Base-by-base conservation (phyloP, 78 protist species). In the Emiliania huxleyi region DNA sequence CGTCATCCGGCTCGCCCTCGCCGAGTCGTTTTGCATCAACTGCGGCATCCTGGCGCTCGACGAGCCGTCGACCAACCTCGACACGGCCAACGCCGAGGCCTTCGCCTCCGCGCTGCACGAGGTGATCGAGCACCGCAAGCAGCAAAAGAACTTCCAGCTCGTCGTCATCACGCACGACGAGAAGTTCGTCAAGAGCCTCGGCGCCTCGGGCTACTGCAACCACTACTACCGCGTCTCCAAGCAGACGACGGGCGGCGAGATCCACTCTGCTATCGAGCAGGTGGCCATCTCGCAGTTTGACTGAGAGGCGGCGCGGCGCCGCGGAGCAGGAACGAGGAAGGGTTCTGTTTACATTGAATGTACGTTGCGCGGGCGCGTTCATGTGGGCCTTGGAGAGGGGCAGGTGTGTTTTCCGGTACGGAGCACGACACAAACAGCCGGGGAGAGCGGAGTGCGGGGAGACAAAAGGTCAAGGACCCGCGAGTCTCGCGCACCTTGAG, bases 1-100 rank as follows among this genome's bases (percentile, higher is more conserved):
- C 23, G 90, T 99, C 29, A 98, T 99, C 37, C 95, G 99, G 33
- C 55, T 99, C 88, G 99, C 99, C 6, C 95, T 99, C 46, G 98
- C 99, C 0, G 99, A 98, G 79, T 91, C 99, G 19, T 99, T 99
- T 96, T 97, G 99, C 85, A 21, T 95, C 38, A 95, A 98, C 48
- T 99, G 99, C 93, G 99, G 99, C 49, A 93, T 99, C 26, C 95
- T 99, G 6, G 99, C 99, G 19, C 96, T 99, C 45, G 99, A 99
- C 73, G 99, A 99, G 96, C 99, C 99, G 25, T 98, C 99, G 26
- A 97, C 99, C 0, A 97, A 99, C 87, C 96, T 99, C 25, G 99
- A 99, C 90, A 22, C 88, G 5, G 95, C 95, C 40, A 98, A 99
- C 93, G 96, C 95, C 12, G 96, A 96, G 71, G 0, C 73, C 25